These are phyloP conservation scores for Brassica cretica DNA, from an alignment of 345 rosid species.

Conservation along the genomic window DNA sequence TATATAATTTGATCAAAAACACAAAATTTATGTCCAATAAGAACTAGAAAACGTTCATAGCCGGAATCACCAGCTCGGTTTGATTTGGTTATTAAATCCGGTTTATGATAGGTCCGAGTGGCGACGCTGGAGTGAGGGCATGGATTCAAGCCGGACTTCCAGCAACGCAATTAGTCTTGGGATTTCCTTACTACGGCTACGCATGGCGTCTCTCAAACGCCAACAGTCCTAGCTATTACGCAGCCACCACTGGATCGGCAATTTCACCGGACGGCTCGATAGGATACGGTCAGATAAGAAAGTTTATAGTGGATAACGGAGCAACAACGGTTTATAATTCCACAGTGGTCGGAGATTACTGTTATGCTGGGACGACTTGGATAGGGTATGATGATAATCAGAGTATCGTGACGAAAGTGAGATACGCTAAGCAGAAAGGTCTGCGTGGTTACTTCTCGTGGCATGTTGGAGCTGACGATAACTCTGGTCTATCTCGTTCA, in stretches of 20 bases:
- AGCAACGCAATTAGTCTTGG: neutral
- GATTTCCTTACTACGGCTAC: neutral
- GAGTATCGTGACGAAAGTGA: conserved; percentile 36
- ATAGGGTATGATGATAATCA: conserved; percentile 54
- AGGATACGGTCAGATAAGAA: neutral
- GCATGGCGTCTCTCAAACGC: conserved; percentile 1
- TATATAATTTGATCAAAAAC: neutral
- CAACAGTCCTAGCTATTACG: neutral
- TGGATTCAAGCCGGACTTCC: neutral
- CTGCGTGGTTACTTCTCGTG: conserved; percentile 4
- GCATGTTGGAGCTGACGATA: conserved; percentile 3
- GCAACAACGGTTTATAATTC: neutral
- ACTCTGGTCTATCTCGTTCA: neutral
- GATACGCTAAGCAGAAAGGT: conserved; percentile 5
- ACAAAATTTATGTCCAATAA: neutral
- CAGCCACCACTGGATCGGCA: neutral
- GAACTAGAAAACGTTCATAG: neutral
- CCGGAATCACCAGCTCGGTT: neutral
- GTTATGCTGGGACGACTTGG: conserved; percentile 56
- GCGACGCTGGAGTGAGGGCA: neutral
- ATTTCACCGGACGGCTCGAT: neutral
- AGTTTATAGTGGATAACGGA: neutral
- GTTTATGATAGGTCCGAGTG: neutral
- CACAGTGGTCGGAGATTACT: conserved; percentile 41
- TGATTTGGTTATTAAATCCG: neutral